Base-by-base conservation (phyloP, 208 protist species). In the Angomonas ambiguus region DNA sequence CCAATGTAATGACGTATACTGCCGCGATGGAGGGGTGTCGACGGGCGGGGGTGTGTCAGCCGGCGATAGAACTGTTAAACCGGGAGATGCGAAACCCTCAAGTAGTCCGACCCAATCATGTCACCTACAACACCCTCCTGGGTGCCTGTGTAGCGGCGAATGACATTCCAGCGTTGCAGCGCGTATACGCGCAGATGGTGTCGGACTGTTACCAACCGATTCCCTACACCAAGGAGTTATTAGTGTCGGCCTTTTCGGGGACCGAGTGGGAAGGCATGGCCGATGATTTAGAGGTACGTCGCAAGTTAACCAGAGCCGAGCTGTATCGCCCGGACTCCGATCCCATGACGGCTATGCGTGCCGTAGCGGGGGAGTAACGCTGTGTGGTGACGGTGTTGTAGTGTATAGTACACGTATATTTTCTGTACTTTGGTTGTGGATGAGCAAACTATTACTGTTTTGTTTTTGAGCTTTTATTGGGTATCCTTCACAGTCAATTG, bases 1-100 rank as follows among this genome's bases (percentile, higher is more conserved):
- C 90, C 18, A 96, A 93, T 65, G 90, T 93, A 25, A 70, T 87
- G 51, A 96, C 87, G 13, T 96, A 93, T 80, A 96, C 90, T 6
- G 82, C 90, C n/a, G 87, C 81, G 11, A 93, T 96, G 74, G 87
- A 96, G 38, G 90, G 83, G 11, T 96, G 90, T 62, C 76, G 85
- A 8, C 79, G 87, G 32, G 90, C 87, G 6, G 79, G 75, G 4
- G 80, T 82, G 30, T 93, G 83, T 58, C 59, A 79, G 18, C 83
- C 90, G 0, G 87, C 87, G 5, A 53, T 92, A 16, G 65, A 70
- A 6, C 66, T 96, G 0, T 72, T 96, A 1, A 67, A 67, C 28
- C 51, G 51, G 13, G 63, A 84, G 30, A 93, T 93, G 85, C 64
- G 69, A 3, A 61, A 85, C 41, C 79, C 80, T 3, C 30, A 2